Conservation (phyloP, 2,329 filamentous ascomycete genomes). For the Monilinia aucupariae region DNA sequence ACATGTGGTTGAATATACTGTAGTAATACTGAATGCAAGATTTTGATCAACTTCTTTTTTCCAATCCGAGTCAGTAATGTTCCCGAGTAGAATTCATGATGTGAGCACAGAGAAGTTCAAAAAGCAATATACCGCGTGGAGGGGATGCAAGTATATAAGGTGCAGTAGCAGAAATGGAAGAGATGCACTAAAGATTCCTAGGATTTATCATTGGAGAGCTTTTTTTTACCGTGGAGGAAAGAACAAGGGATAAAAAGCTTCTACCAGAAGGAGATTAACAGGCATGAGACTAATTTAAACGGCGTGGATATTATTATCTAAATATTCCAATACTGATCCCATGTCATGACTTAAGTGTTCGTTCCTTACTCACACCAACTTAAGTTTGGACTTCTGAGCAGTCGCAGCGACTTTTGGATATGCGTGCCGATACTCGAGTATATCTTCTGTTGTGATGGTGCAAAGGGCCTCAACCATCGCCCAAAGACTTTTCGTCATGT, state of each 20-base stretch:
- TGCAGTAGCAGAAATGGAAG: neutral
- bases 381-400: too few relatives aligned
- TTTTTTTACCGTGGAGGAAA: constrained; percentile 5
- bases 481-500: too few relatives aligned
- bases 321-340: too few relatives aligned
- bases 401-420: too few relatives aligned
- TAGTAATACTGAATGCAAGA: neutral
- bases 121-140: neutral
- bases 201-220: neutral
- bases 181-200: constrained; percentile 1
- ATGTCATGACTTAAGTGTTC: too few relatives aligned
- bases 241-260: constrained; percentile 6
- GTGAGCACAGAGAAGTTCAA: neutral
- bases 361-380: too few relatives aligned
- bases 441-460: too few relatives aligned
- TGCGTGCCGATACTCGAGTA: too few relatives aligned
- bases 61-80: neutral
- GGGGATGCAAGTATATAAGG: constrained; percentile 6
- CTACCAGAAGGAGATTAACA: neutral
- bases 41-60: neutral
- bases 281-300: constrained; percentile 3
- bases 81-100: neutral
- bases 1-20: neutral
- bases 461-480: too few relatives aligned
- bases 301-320: too few relatives aligned